Evolutionary conservation across 148 eudicot genomes (phyloP), one percentile per base, ranked within the genome.

Genomic region (Fagopyrum homotropicum): DNA sequence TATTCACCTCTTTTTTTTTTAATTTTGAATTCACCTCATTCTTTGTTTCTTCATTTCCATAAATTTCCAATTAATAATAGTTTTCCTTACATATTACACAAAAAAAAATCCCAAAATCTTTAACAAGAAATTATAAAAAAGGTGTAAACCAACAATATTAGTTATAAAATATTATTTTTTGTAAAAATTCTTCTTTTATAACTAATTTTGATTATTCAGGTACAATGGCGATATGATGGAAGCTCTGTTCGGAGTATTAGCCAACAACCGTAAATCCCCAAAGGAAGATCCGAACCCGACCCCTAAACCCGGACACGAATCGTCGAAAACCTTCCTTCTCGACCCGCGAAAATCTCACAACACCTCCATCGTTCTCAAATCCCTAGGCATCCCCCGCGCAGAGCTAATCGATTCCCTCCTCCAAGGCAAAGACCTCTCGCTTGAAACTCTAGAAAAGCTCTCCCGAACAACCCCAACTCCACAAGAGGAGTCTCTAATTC

Each of bases 171-270:
- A 35, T 35, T 1, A 35, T 35, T 35, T 35, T 35, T 35, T 35
- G 40, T 35, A 2, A 35, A 35, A 35, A 35, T 35, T 35, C 40
- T 35, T 35, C 40, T 35, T 35, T 35, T 35, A 1, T 1, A 1
- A 35, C 40, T 1, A 35, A 35, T 60, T 26, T 26, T 0, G 46
- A 29, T 8, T 16, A 69, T 82, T 54, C 89, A 92, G 97, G 76
- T 85, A 86, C 77, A 88, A 95, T 82, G 98, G 76, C 69, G 91
- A 90, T 66, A 89, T 92, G 76, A 95, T 95, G 96, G 97, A 92
- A 83, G 96, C 90, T 0, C 83, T 95, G 4, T 95, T 95, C 44
- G 98, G 97, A 6, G 77, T 70, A 2, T 89, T 95, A 3, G 93
- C 98, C 7, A 77, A 77, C 7, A 83, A 83, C 82, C 80, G 84